A percentile compares a stretch with the other conserved stretches of the same genome.
These are phyloP conservation scores for Nelumbo lutea DNA, from an alignment of 164 flowering plant genomes.

Conservation along the genomic window DNA sequence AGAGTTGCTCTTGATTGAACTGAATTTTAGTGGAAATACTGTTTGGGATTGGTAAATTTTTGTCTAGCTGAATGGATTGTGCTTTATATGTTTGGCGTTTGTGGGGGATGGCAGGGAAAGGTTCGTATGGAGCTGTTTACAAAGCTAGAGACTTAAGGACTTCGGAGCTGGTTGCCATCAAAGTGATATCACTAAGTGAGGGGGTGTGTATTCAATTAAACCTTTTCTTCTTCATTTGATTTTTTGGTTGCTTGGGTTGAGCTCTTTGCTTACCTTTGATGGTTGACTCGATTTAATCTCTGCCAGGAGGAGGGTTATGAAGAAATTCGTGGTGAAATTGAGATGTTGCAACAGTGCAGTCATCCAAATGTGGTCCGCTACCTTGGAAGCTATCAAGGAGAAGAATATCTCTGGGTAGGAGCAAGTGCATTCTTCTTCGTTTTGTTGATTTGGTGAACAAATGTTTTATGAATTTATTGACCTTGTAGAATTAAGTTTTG, in stretches of 20 bases:
- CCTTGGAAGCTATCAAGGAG: slow-evolving; percentile 98
- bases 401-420: slow-evolving; percentile 94
- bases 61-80: not conserved
- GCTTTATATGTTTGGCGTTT: not conserved
- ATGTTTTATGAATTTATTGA: not conserved
- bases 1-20: not conserved
- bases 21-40: not conserved
- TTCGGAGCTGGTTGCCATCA: slow-evolving; percentile 94
- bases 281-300: slow-evolving; percentile 4
- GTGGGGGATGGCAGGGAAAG: slow-evolving; percentile 64
- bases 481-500: not conserved
- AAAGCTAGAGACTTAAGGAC: slow-evolving; percentile 91
- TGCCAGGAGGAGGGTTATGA: slow-evolving; percentile 97
- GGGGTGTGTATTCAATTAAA: slow-evolving; percentile 50
- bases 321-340: slow-evolving; percentile 98
- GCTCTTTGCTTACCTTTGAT: not conserved
- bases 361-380: slow-evolving; percentile 99
- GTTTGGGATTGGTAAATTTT: not conserved
- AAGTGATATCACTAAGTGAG: slow-evolving; percentile 88
- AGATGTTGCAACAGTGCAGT: slow-evolving; percentile 98
- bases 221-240: not conserved
- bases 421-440: not conserved
- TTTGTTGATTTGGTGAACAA: not conserved
- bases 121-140: slow-evolving; percentile 96
- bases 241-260: not conserved